phyloP scores from a whole-genome alignment of 495 filamentous ascomycete species.

The Penicillium dipodomyicola region DNA sequence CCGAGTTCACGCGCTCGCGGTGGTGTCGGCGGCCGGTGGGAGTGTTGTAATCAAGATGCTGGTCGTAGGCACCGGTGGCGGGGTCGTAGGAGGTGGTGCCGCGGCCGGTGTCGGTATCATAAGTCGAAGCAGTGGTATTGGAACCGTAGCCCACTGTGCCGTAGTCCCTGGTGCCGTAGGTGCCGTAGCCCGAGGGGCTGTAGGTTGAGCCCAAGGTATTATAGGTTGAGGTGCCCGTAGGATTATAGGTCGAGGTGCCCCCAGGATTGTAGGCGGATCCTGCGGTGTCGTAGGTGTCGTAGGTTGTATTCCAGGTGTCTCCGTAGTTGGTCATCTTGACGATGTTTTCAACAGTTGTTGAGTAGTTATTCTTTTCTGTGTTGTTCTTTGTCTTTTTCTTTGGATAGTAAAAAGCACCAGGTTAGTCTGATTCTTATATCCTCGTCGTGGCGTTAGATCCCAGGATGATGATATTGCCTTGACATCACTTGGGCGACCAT shows the following conservation, averaged over 20 bases:
- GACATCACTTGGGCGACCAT: conserved; percentile 18
- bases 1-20: conserved; percentile 33
- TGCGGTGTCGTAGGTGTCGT: conserved; percentile 20
- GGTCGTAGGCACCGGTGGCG: conserved; percentile 39
- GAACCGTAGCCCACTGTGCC: conserved; percentile 44
- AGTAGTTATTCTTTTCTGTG: neutral
- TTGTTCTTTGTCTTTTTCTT: neutral
- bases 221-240: conserved; percentile 9
- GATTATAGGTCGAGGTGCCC: conserved; percentile 17
- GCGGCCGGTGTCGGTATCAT: conserved; percentile 40
- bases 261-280: conserved; percentile 16
- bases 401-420: neutral
- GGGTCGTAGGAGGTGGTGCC: conserved; percentile 41
- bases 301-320: conserved; percentile 13
- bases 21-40: conserved; percentile 35
- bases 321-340: conserved; percentile 26
- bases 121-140: conserved; percentile 35
- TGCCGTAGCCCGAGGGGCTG: conserved; percentile 22
- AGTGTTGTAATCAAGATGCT: conserved; percentile 39
- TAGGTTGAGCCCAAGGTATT: conserved; percentile 24
- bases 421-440: conserved; percentile 12
- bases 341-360: neutral
- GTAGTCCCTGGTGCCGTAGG: conserved; percentile 32
- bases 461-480: conserved; percentile 14
- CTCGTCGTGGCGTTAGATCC: conserved; percentile 12